Percentiles rank a stretch among this genome's conserved stretches.
phyloP scores from a whole-genome alignment of 306 rosid species.

The Luffa aegyptiaca region DNA sequence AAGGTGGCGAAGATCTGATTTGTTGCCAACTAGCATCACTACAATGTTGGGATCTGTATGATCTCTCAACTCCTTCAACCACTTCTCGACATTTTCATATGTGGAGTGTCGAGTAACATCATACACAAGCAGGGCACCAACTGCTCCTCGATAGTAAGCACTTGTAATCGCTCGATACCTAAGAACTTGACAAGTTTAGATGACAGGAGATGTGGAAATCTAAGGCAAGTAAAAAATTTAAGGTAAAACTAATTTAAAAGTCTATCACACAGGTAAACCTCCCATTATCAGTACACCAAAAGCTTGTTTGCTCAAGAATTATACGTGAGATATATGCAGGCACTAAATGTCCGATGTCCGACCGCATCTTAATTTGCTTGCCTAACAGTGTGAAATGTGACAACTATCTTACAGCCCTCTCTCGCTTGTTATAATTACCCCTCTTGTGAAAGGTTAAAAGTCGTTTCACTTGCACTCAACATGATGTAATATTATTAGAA shows the following conservation, averaged over 20 bases:
- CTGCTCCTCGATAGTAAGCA: conserved; percentile 58
- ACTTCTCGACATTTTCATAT: conserved; percentile 40
- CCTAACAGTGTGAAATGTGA: background rate
- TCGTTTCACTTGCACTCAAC: background rate
- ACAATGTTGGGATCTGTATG: conserved; percentile 55
- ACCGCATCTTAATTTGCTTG: background rate
- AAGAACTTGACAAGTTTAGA: conserved; percentile 7
- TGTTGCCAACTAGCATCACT: conserved; percentile 53
- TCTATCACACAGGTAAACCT: background rate
- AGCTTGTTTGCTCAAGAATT: background rate
- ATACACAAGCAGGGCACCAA: conserved; percentile 45
- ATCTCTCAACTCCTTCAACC: conserved; percentile 49
- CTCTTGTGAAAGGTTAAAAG: background rate
- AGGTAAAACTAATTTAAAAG: background rate
- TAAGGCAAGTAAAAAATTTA: background rate
- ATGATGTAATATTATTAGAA: background rate
- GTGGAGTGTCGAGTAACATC: conserved; percentile 49
- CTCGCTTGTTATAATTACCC: background rate
- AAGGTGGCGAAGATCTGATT: conserved; percentile 48
- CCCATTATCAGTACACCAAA: background rate
- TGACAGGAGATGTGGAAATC: background rate
- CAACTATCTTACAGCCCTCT: background rate
- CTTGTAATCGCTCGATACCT: conserved; percentile 55
- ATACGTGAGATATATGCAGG: background rate
- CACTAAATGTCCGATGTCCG: background rate